A percentile compares a stretch with the other conserved stretches of the same genome.
These are phyloP conservation scores for Chimonanthus praecox DNA, from an alignment of 164 flowering plant species.

Conservation along the genomic window DNA sequence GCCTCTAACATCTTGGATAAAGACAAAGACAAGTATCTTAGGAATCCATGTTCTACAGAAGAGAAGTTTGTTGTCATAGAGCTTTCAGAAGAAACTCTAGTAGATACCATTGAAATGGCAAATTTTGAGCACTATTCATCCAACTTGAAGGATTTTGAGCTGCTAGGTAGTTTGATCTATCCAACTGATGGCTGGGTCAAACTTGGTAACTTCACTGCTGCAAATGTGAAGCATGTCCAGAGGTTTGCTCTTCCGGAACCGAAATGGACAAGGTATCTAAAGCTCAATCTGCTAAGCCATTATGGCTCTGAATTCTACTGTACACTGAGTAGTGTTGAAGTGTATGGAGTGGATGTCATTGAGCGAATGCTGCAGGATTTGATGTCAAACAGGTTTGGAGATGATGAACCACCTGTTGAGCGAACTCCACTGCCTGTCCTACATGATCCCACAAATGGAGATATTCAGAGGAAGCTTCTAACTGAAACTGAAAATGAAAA, in stretches of 20 bases:
- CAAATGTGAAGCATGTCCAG: slow-evolving; percentile 77
- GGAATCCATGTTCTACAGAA: slow-evolving; percentile 94
- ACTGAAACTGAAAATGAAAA: slow-evolving; percentile 31
- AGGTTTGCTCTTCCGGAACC: slow-evolving; percentile 76
- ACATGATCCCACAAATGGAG: slow-evolving; percentile 24
- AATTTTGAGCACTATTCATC: slow-evolving; percentile 96
- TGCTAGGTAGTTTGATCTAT: slow-evolving; percentile 74
- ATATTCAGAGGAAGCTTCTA: slow-evolving; percentile 15
- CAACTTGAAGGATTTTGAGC: slow-evolving; percentile 78
- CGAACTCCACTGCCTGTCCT: slow-evolving; percentile 19
- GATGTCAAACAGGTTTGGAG: slow-evolving; percentile 36
- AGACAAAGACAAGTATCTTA: slow-evolving; percentile 92
- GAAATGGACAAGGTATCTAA: slow-evolving; percentile 88
- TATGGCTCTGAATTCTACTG: slow-evolving; percentile 94
- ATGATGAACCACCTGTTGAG: slow-evolving; percentile 33
- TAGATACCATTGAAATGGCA: slow-evolving; percentile 75
- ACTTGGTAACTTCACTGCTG: slow-evolving; percentile 82
- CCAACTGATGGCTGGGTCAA: slow-evolving; percentile 78
- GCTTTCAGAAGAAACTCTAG: slow-evolving; percentile 95
- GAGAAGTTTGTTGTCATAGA: slow-evolving; percentile 85
- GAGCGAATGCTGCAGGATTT: slow-evolving; percentile 95
- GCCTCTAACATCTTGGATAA: slow-evolving; percentile 68
- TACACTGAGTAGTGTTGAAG: slow-evolving; percentile 74
- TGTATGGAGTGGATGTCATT: slow-evolving; percentile 94
- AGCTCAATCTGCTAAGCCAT: slow-evolving; percentile 72